These are phyloP conservation scores for Cylindrotheca closterium DNA, from an alignment of 108 stramenopile genomes.

Conservation along the genomic window DNA sequence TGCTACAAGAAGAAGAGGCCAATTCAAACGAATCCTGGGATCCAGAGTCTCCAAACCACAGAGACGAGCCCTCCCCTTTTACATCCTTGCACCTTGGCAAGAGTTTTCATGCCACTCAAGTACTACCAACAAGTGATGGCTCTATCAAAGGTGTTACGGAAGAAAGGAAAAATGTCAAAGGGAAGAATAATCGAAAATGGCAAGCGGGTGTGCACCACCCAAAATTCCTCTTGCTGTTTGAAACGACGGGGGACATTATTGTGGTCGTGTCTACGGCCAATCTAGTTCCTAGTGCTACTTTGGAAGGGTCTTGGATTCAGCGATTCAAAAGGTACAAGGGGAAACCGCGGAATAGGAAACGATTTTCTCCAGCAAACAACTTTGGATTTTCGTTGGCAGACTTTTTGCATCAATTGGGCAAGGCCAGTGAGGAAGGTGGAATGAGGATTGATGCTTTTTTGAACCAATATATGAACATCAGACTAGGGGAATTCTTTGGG, in stretches of 20 bases:
- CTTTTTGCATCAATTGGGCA: constrained; percentile 61
- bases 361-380: constrained; percentile 24
- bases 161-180: background rate
- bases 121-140: constrained; percentile 6
- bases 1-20: constrained; percentile 7
- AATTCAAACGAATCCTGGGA: background rate
- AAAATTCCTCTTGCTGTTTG: constrained; percentile 80
- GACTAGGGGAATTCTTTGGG: constrained; percentile 24
- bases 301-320: constrained; percentile 82
- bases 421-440: constrained; percentile 24
- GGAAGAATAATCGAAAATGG: constrained; percentile 22
- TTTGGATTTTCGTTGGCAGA: constrained; percentile 66
- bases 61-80: background rate
- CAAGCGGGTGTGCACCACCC: constrained; percentile 78
- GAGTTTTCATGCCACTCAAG: background rate
- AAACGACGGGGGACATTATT: constrained; percentile 59
- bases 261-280: constrained; percentile 78
- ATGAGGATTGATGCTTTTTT: constrained; percentile 48
- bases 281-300: constrained; percentile 41
- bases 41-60: background rate
- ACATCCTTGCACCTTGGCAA: background rate
- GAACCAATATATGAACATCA: constrained; percentile 35
- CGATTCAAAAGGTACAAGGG: constrained; percentile 43
- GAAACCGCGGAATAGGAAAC: background rate
- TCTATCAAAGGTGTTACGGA: constrained; percentile 10